Conservation (phyloP, 2,329 filamentous ascomycete genomes). For the Trichophyton schoenleinii region DNA sequence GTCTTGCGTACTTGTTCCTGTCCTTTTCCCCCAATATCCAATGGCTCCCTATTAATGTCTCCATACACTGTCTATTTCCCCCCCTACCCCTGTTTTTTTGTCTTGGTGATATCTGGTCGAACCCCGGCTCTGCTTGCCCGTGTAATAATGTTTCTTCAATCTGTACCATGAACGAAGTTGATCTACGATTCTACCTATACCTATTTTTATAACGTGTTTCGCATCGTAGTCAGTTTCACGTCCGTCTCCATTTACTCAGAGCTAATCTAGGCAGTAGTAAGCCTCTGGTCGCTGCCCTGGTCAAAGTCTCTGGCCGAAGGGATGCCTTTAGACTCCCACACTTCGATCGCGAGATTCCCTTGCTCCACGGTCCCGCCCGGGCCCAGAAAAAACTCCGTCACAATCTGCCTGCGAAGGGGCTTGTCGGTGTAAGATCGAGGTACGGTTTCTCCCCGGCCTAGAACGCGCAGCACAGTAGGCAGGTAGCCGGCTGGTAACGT, state of each 20-base stretch:
- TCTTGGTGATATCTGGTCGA: background rate
- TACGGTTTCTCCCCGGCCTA: conserved; percentile 6
- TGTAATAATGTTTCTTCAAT: background rate
- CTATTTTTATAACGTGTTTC: background rate
- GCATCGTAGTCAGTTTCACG: background rate
- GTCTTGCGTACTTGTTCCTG: background rate
- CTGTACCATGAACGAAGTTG: background rate
- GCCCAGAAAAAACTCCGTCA: background rate
- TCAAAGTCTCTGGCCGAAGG: background rate
- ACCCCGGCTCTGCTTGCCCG: background rate
- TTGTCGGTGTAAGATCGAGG: conserved; percentile 6
- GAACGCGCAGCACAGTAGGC: conserved; percentile 10
- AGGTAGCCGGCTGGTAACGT: background rate
- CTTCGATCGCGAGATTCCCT: background rate
- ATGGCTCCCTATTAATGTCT: background rate
- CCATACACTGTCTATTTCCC: background rate
- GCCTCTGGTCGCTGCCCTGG: background rate
- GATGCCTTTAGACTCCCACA: background rate
- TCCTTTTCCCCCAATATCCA: background rate
- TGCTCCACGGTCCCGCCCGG: background rate
- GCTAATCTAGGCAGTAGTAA: background rate
- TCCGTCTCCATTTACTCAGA: no score
- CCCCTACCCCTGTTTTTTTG: background rate
- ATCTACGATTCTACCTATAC: background rate
- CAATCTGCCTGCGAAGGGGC: background rate